Base-by-base conservation (phyloP, 805 yeast genomes). In the Kazachstania bromeliacearum region DNA sequence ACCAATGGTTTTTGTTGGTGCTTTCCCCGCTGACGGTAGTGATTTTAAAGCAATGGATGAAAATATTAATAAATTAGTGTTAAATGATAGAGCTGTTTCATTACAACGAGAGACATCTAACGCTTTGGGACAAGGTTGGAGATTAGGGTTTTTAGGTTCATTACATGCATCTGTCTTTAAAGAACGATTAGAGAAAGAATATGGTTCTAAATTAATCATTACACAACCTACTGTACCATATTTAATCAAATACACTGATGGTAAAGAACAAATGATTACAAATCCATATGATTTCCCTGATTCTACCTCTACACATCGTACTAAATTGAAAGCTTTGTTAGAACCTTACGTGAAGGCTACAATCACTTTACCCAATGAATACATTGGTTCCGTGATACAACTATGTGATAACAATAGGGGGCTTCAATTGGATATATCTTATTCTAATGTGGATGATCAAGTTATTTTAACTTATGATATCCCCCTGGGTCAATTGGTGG, bases 1-100 rank as follows among this genome's bases (percentile, higher is more conserved):
- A 58, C 96, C 97, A 1, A 92, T 92, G 97, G 97, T 89, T 7
- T 92, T 89, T 57, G 94, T 89, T 33, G 97, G 97, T 10, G 98
- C 97, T 0, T 89, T 85, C 49, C 97, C 98, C 0, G 92, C 96
- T 0, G 95, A 89, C 51, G 95, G 95, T 4, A 71, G 80, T 0
- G 95, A 89, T 50, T 89, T 89, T 57, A 82, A 83, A 42, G 79
- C 73, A 19, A 69, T 89, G 66, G 94, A 92, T 52, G 97, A 92
- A 49, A 80, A 87, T 55, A 76, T 89, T 59, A 84, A 80, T 48
- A 87, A 85, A 51, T 66, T 89, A 44, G 94, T 89, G 5, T 65
- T 92, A 40, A 89, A 89, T 55, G 98, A 89, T 54, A 73, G 96
- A 49, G 80, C 95, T 1, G 97, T 92, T 2, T 76, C 92, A 0